Evolutionary conservation across 805 yeast genomes (phyloP).

Genomic region (Wickerhamomyces silvicola): DNA sequence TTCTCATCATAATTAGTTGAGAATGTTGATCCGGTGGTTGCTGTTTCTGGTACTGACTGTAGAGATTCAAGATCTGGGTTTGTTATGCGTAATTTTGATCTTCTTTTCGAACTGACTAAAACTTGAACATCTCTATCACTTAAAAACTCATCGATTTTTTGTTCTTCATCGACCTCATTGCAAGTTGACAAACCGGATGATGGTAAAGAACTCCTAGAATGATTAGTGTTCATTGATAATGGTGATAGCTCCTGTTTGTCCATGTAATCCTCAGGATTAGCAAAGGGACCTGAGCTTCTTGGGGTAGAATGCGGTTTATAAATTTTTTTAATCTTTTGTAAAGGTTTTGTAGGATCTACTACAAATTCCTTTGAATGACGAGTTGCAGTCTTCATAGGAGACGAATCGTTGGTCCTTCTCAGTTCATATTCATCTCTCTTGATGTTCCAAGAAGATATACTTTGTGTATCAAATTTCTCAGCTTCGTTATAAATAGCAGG

Average conservation of each 20-base stretch:
- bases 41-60: not conserved
- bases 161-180: constrained; percentile 11
- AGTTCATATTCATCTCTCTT: constrained; percentile 18
- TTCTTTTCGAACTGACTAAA: constrained; percentile 57
- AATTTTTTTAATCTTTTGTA: constrained; percentile 4
- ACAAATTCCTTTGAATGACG: constrained; percentile 7
- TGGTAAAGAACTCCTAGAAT: constrained; percentile 8
- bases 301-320: constrained; percentile 2
- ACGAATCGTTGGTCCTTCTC: constrained; percentile 1
- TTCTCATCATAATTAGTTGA: not conserved
- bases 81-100: constrained; percentile 51
- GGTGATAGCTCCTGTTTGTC: constrained; percentile 16
- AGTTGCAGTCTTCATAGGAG: not conserved
- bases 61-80: constrained; percentile 45
- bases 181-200: constrained; percentile 1
- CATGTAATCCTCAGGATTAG: constrained; percentile 20
- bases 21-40: not conserved
- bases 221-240: constrained; percentile 6
- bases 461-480: constrained; percentile 16
- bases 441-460: constrained; percentile 20
- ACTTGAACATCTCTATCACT: constrained; percentile 62
- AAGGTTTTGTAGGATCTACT: constrained; percentile 4
- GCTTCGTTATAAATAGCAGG: constrained; percentile 18
- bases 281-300: constrained; percentile 13
- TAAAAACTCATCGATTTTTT: constrained; percentile 35